phyloP scores from a whole-genome alignment of 2,329 filamentous ascomycete species.

The Dactylellina cionopaga region DNA sequence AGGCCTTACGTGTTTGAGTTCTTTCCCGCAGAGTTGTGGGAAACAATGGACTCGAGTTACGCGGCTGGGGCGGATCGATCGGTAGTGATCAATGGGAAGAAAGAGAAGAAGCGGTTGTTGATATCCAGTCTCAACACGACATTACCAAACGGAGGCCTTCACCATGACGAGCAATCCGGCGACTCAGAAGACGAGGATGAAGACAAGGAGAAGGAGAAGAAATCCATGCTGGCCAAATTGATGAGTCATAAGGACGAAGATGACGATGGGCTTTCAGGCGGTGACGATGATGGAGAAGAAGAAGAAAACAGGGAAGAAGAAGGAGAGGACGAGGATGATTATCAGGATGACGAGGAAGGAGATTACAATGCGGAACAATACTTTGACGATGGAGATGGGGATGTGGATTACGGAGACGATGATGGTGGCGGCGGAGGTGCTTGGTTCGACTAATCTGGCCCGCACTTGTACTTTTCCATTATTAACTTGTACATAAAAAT shows the following conservation, averaged over 20 bases:
- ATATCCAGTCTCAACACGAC: constrained; percentile 55
- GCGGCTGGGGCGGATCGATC: constrained; percentile 44
- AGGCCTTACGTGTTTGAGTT: constrained; percentile 57
- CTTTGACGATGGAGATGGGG: constrained; percentile 56
- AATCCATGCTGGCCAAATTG: constrained; percentile 51
- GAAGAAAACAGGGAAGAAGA: constrained; percentile 55
- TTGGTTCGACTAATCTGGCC: constrained; percentile 54
- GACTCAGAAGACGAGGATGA: constrained; percentile 59
- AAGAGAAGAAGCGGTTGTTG: constrained; percentile 54
- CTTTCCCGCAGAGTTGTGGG: constrained; percentile 56
- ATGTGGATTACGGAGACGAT: constrained; percentile 55
- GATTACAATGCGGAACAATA: constrained; percentile 58
- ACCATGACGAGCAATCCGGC: constrained; percentile 57
- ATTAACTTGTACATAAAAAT: not conserved
- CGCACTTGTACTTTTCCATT: not conserved
- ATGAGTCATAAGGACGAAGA: constrained; percentile 49
- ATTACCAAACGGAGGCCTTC: constrained; percentile 39
- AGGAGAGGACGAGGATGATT: constrained; percentile 56
- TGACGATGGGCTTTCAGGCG: constrained; percentile 48
- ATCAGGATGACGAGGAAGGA: constrained; percentile 57
- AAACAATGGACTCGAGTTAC: constrained; percentile 54
- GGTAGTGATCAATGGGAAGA: constrained; percentile 53
- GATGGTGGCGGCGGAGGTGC: constrained; percentile 55
- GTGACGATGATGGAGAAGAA: constrained; percentile 57
- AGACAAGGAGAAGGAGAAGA: constrained; percentile 54